Evolutionary conservation across 108 stramenopile genomes (phyloP), one percentile per base, ranked within the genome.

Genomic region (Epithemia pelagica): DNA sequence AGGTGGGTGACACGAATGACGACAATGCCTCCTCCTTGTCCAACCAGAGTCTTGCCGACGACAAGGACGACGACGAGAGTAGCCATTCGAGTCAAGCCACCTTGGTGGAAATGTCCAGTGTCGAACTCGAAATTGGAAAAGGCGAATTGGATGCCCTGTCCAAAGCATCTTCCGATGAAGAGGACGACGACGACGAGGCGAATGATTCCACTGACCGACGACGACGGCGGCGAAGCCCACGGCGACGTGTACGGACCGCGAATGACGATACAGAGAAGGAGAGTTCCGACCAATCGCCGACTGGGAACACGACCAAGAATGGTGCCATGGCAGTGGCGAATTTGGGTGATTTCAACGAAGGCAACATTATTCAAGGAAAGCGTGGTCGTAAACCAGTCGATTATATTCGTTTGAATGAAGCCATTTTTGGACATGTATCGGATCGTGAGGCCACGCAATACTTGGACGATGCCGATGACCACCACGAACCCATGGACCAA

Each of bases 311-410:
- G 61, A 62, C 18, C n/a, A 19, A 1, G 8, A 59, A 59, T 19
- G 10, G 58, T 22, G 31, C 32, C 7, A 58, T 28, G 24, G 23
- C 15, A 27, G 30, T 8, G 21, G 62, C 61, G 29, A 32, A 55
- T 24, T 65, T 64, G 19, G 80, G 68, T 25, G 72, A 81, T 19
- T 75, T 95, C 23, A 86, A 90, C 64, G 71, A 74, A 62, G 54
- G 72, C 33, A 95, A 95, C 67, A 92, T 95, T 71, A 58, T 95
- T 2, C 30, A 64, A 32, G 94, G 94, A 15, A 92, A 90, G 61
- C 83, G 94, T 0, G 73, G 73, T 37, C 75, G 94, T 10, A 83
- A 68, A 18, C 70, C 69, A 54, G 86, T 92, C 1, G 90, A 95
- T 67, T 95, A 95, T 59, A 30, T 56, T 52, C 81, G 76, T 53